Conservation (phyloP, 495 filamentous ascomycete species). For the Penicillium dipodomyicola region DNA sequence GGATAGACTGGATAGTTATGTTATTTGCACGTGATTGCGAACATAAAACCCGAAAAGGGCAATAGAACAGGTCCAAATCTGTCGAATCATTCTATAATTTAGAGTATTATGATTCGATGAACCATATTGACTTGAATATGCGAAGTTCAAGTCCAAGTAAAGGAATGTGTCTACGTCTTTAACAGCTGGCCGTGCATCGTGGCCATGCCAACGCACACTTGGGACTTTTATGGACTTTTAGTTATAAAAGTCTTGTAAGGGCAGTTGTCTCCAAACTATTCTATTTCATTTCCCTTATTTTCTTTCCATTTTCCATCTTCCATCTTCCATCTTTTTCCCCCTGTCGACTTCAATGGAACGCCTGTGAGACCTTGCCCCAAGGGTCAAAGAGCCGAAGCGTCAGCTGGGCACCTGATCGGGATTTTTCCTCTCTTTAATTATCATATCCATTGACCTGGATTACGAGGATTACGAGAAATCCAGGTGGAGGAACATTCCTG, state of each 20-base stretch:
- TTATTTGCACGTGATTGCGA: constrained; percentile 7
- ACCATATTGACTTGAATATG: background rate
- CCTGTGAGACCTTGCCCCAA: constrained; percentile 13
- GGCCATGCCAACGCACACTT: constrained; percentile 23
- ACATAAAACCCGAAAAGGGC: background rate
- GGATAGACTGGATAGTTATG: background rate
- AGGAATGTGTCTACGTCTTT: background rate
- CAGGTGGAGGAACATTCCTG: background rate
- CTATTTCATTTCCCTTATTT: constrained; percentile 11
- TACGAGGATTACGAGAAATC: background rate
- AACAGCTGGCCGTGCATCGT: constrained; percentile 20
- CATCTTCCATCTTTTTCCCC: constrained; percentile 4
- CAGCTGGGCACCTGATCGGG: constrained; percentile 13
- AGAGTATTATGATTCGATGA: background rate
- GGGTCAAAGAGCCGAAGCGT: constrained; percentile 16
- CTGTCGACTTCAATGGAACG: background rate
- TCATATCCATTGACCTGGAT: constrained; percentile 1
- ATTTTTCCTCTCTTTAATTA: background rate
- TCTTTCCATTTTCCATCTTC: constrained; percentile 7
- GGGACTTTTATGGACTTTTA: background rate
- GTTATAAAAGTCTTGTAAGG: constrained; percentile 9
- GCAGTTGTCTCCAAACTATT: background rate
- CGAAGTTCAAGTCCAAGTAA: no score
- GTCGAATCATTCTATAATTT: background rate
- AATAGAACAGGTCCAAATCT: background rate